Percentiles rank a stretch among this genome's conserved stretches.
Evolutionary conservation across 169 alveolate genomes (phyloP).

Genomic region (Ichthyophthirius multifiliis): DNA sequence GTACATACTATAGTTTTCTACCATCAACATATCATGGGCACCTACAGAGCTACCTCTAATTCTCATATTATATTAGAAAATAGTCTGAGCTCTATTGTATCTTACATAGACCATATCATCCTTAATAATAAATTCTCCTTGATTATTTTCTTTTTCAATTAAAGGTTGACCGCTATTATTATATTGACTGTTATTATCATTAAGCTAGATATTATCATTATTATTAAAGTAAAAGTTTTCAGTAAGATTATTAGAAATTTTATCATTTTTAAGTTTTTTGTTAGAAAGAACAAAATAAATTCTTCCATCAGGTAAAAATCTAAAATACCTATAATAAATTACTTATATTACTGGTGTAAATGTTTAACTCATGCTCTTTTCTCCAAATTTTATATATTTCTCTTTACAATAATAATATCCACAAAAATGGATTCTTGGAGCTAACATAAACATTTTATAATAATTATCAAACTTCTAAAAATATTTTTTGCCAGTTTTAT

Average conservation of each 20-base stretch:
- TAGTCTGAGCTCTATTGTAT: neutral
- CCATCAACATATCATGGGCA: neutral
- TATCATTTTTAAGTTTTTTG: neutral
- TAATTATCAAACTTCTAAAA: neutral
- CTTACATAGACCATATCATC: neutral
- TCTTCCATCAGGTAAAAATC: conserved; percentile 2
- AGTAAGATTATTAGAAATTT: neutral
- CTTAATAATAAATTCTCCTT: neutral
- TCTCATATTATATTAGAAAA: neutral
- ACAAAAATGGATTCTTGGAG: neutral
- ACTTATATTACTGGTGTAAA: neutral
- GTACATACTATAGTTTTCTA: neutral
- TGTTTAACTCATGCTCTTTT: neutral
- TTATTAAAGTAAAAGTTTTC: neutral
- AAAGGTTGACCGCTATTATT: neutral
- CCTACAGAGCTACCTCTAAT: neutral
- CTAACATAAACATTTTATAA: neutral
- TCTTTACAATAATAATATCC: neutral
- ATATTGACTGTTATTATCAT: neutral
- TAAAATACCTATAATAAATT: neutral
- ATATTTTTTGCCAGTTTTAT: neutral
- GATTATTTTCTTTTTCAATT: neutral
- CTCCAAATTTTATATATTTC: neutral
- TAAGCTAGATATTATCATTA: neutral
- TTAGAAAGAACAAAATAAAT: neutral